Conservation (phyloP, 805 yeast genomes). For the Wickerhamiella allomyrinae region DNA sequence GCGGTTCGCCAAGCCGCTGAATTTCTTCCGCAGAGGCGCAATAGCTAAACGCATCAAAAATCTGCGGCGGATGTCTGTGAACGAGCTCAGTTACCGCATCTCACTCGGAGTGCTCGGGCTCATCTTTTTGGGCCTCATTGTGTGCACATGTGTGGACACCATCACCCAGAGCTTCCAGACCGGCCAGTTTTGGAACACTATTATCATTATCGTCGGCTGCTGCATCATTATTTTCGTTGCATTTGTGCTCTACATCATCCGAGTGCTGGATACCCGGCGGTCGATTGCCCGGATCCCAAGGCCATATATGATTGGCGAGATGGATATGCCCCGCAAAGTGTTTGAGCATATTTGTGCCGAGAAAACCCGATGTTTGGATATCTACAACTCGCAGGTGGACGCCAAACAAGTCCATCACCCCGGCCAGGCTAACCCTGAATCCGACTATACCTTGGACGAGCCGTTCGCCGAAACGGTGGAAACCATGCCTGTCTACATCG, state of each 20-base stretch:
- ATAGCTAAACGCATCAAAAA: neutral
- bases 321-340: slow-evolving; percentile 41
- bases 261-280: slow-evolving; percentile 45
- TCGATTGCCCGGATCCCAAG: slow-evolving; percentile 66
- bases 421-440: slow-evolving; percentile 16
- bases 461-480: slow-evolving; percentile 20
- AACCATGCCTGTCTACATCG: slow-evolving; percentile 17
- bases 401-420: slow-evolving; percentile 11
- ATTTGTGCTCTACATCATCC: slow-evolving; percentile 37
- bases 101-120: slow-evolving; percentile 21
- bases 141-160: slow-evolving; percentile 70
- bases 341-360: slow-evolving; percentile 29
- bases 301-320: slow-evolving; percentile 52
- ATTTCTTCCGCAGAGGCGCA: neutral
- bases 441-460: slow-evolving; percentile 8
- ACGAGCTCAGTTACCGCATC: slow-evolving; percentile 16
- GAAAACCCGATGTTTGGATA: slow-evolving; percentile 17
- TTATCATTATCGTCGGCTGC: slow-evolving; percentile 63
- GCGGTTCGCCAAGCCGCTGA: neutral
- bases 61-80: neutral
- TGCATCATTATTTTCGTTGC: slow-evolving; percentile 42
- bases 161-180: slow-evolving; percentile 47
- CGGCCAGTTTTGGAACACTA: slow-evolving; percentile 60
- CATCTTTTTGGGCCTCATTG: slow-evolving; percentile 38
- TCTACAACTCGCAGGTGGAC: slow-evolving; percentile 10